Evolutionary conservation across 2,329 filamentous ascomycete species (phyloP).

Genomic region (Hypoxylon sp.): DNA sequence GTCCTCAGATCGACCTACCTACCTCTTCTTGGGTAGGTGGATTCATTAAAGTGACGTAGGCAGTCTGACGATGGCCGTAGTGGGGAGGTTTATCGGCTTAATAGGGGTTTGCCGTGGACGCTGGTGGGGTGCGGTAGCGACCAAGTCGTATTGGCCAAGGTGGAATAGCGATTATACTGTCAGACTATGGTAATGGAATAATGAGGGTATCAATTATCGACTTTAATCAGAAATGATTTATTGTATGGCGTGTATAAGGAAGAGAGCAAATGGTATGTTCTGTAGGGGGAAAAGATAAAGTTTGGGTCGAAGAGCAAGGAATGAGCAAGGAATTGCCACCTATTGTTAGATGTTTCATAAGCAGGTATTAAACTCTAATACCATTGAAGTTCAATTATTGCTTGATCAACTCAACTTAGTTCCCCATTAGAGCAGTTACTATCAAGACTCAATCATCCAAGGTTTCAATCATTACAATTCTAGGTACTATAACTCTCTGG

Average conservation of each 20-base stretch:
- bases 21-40: conserved; percentile 21
- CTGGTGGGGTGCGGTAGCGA: conserved; percentile 14
- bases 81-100: conserved; percentile 4
- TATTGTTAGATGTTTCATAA: conserved; percentile 1
- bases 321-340: conserved; percentile 2
- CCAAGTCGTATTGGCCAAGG: background rate
- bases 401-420: conserved; percentile 6
- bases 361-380: conserved; percentile 7
- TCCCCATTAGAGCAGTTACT: conserved; percentile 15
- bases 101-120: conserved; percentile 1
- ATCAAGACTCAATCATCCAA: background rate
- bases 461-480: conserved; percentile 2
- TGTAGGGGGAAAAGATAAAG: conserved; percentile 1
- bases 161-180: conserved; percentile 2
- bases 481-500: too few species aligned
- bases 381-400: conserved; percentile 15
- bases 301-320: conserved; percentile 7
- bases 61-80: conserved; percentile 20
- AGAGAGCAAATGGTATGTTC: background rate
- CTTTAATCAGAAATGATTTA: background rate
- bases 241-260: background rate
- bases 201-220: conserved; percentile 6
- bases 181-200: conserved; percentile 12
- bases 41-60: conserved; percentile 41
- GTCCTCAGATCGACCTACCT: conserved; percentile 18